phyloP scores from a whole-genome alignment of 208 protist genomes.

The Trypanosoma scelopori region DNA sequence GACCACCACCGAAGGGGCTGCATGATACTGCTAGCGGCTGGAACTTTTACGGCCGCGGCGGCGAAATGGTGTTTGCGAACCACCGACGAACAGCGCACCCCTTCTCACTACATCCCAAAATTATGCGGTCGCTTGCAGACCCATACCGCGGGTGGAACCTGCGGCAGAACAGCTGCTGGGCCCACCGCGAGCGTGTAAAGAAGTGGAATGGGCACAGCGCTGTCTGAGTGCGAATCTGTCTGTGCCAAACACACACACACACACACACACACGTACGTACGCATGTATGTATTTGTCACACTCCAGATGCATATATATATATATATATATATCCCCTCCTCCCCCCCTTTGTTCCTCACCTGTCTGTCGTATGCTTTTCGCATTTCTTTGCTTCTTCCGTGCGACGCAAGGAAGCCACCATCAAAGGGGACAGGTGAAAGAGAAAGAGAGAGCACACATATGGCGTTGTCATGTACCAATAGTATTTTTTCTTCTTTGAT shows the following conservation, averaged over 20 bases:
- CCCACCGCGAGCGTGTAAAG: conserved; percentile 76
- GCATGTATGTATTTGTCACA: conserved; percentile 6
- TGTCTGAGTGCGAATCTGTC: conserved; percentile 34
- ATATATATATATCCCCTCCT: not conserved
- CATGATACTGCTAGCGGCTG: conserved; percentile 85
- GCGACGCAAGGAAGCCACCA: not conserved
- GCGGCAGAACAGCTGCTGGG: conserved; percentile 72
- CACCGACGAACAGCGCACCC: conserved; percentile 57
- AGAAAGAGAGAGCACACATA: too few species aligned
- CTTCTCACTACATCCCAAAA: conserved; percentile 78
- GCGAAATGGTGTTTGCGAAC: conserved; percentile 85
- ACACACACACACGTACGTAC: conserved; percentile 2
- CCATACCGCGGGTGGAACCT: conserved; percentile 82
- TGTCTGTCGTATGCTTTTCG: too few species aligned
- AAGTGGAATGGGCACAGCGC: conserved; percentile 88
- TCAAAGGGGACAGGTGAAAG: conserved; percentile 9
- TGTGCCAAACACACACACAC: not conserved
- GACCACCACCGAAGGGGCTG: conserved; percentile 72
- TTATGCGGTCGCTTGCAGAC: conserved; percentile 76
- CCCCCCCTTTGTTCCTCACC: not conserved
- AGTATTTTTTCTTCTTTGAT: conserved; percentile 19
- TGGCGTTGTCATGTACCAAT: not conserved
- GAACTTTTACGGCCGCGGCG: conserved; percentile 80
- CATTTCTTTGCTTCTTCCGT: not conserved
- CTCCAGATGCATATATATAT: not conserved